Percentiles rank a stretch among this genome's conserved stretches.
Conservation (phyloP, 305 asterid genomes). For the Striga hermonthica region DNA sequence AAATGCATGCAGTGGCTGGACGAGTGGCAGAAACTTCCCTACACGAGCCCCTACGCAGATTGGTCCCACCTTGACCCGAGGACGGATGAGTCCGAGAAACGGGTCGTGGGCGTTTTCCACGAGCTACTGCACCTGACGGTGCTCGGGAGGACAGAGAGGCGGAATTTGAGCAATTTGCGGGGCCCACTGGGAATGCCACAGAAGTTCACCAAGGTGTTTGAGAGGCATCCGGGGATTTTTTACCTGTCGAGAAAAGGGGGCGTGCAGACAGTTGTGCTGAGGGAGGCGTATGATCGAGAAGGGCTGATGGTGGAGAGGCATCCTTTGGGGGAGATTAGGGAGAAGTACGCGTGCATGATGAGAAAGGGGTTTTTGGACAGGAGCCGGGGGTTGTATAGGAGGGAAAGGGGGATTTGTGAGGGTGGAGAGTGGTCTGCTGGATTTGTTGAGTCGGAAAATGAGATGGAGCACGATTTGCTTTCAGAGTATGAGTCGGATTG, state of each 20-base stretch:
- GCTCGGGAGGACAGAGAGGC: slow-evolving; percentile 59
- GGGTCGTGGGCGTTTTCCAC: slow-evolving; percentile 85
- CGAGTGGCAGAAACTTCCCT: slow-evolving; percentile 89
- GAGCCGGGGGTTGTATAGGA: slow-evolving; percentile 69
- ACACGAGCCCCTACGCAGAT: slow-evolving; percentile 72
- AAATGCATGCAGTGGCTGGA: slow-evolving; percentile 86
- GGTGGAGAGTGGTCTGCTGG: slow-evolving; percentile 30
- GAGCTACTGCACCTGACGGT: slow-evolving; percentile 83
- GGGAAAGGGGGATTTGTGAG: slow-evolving; percentile 30
- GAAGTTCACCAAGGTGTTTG: slow-evolving; percentile 86
- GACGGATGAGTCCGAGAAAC: slow-evolving; percentile 84
- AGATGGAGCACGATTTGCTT: slow-evolving; percentile 40
- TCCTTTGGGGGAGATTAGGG: slow-evolving; percentile 60
- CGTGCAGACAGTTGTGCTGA: slow-evolving; percentile 68
- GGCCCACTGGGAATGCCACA: slow-evolving; percentile 73
- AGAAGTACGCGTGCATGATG: slow-evolving; percentile 60
- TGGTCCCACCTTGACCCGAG: slow-evolving; percentile 76
- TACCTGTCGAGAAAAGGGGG: slow-evolving; percentile 78
- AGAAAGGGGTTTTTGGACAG: slow-evolving; percentile 64
- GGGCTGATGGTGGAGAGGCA: slow-evolving; percentile 63
- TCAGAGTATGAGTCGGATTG: slow-evolving; percentile 68
- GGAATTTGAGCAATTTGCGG: slow-evolving; percentile 76
- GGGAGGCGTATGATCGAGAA: slow-evolving; percentile 70
- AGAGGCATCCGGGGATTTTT: slow-evolving; percentile 87
- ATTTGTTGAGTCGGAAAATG: slow-evolving; percentile 46